phyloP scores from a whole-genome alignment of 768 basidiomycete genomes.

The Saitozyma podzolica region DNA sequence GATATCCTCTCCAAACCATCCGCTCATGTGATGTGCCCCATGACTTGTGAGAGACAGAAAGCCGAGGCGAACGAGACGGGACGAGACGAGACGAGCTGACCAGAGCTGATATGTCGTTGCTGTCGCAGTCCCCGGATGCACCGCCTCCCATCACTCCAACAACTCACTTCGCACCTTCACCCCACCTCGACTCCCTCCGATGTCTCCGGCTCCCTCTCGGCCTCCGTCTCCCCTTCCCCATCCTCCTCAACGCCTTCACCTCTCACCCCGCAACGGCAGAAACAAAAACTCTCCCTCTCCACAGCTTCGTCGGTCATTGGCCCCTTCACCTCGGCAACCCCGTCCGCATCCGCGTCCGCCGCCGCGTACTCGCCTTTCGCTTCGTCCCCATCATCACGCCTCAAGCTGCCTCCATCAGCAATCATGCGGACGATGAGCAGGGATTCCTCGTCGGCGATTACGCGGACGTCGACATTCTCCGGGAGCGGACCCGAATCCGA shows the following conservation, averaged over 20 bases:
- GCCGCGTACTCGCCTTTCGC: neutral
- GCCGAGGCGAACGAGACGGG: too few species aligned
- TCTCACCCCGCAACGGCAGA: slow-evolving; percentile 4
- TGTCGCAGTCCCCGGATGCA: neutral
- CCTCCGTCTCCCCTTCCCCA: slow-evolving; percentile 9
- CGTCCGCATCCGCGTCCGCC: slow-evolving; percentile 9
- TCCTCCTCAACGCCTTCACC: slow-evolving; percentile 6
- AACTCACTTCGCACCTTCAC: slow-evolving; percentile 6
- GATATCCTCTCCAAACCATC: too few species aligned
- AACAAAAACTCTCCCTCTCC: neutral
- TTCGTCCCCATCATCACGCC: slow-evolving; percentile 1
- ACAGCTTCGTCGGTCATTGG: neutral
- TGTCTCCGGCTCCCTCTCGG: slow-evolving; percentile 4
- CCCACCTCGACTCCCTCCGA: slow-evolving; percentile 14
- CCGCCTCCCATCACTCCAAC: slow-evolving; percentile 8
- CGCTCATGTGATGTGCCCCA: too few species aligned
- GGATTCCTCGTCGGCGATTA: neutral
- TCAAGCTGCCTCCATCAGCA: slow-evolving; percentile 36
- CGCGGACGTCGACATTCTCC: too few species aligned
- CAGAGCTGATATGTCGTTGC: too few species aligned
- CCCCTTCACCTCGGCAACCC: neutral
- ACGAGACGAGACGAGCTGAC: slow-evolving; percentile 1
- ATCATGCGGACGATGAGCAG: slow-evolving; percentile 30
- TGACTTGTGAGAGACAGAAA: too few species aligned
- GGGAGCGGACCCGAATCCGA: too few species aligned